Base-by-base conservation (phyloP, 2,329 filamentous ascomycete genomes). In the Colletotrichum sp. region DNA sequence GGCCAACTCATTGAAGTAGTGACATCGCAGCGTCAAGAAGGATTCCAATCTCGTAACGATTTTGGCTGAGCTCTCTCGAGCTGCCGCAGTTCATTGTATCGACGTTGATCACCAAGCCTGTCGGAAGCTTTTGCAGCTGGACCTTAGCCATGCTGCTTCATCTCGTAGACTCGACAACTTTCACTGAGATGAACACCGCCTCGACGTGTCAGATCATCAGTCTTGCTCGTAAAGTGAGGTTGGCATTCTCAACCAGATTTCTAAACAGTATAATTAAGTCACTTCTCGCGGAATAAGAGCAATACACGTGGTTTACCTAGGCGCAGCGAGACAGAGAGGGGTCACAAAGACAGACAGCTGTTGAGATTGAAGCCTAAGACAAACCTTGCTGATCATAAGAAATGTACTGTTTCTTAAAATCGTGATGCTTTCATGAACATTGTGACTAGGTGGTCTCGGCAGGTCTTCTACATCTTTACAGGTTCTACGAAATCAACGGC, bases 201-300 rank as follows among this genome's bases (percentile, higher is more conserved):
- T 6, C n/a, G 5, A 12, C 3, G 6, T 10, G 0, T 3, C 0
- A n/a, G n/a, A n/a, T 43, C 16, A 5, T n/a, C 39, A n/a, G 39
- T 18, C 39, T 43, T n/a, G 18, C 5, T 43, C n/a, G n/a, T n/a
- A n/a, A n/a, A n/a, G n/a, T n/a, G n/a, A n/a, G n/a, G n/a, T n/a
- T n/a, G n/a, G n/a, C n/a, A n/a, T n/a, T n/a, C n/a, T n/a, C n/a
- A n/a, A n/a, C n/a, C n/a, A n/a, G n/a, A n/a, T n/a, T n/a, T n/a
- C n/a, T n/a, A n/a, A n/a, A 18, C 36, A 43, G 16, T 3, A 43
- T 10, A 3, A 43, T n/a, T n/a, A 18, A 43, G 18, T 2, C 5
- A n/a, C 39, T 6, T 5, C 39, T 5, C 16, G n/a, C 1, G 9
- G 18, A 43, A 43, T 3, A 48, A 12, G 18, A 7, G 18, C 18